Percentiles rank a stretch among this genome's conserved stretches.
These are phyloP conservation scores for Hypoxylon sp. DNA, from an alignment of 2,329 filamentous ascomycete genomes.

Conservation along the genomic window DNA sequence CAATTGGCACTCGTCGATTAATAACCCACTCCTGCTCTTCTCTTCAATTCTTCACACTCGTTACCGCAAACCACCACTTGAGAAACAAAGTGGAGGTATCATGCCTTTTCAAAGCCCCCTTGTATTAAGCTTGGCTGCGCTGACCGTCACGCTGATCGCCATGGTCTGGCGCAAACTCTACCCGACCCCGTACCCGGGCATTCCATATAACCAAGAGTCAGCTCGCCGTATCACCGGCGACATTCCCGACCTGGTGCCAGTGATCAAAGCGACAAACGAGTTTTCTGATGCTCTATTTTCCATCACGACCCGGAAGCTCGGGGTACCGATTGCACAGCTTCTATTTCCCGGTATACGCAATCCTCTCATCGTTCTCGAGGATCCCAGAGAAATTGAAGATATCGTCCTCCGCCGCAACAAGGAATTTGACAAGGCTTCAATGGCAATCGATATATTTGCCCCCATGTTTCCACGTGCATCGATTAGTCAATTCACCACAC, in stretches of 20 bases:
- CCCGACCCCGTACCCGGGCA: neutral
- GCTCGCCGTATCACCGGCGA: too few species aligned
- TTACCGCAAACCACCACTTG: slow-evolving; percentile 1
- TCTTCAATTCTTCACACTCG: neutral
- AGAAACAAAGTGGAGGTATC: neutral
- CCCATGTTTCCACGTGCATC: too few species aligned
- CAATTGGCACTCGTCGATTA: too few species aligned
- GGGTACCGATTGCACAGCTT: neutral
- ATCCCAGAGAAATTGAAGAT: slow-evolving; percentile 1
- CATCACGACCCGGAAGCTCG: neutral
- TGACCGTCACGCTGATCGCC: slow-evolving; percentile 3
- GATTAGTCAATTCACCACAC: neutral
- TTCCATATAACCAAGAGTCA: too few species aligned
- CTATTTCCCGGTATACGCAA: slow-evolving; percentile 1
- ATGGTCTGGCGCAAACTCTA: neutral
- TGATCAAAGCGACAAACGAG: too few species aligned
- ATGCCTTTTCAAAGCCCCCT: slow-evolving; percentile 3
- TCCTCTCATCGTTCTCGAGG: slow-evolving; percentile 1
- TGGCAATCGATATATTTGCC: too few species aligned
- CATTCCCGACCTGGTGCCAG: too few species aligned
- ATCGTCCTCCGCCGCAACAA: neutral
- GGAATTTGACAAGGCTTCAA: too few species aligned
- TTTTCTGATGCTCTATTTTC: neutral
- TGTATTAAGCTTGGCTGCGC: neutral
- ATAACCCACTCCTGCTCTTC: too few species aligned